phyloP scores from a whole-genome alignment of 2,329 filamentous ascomycete species.

The Thelonectria blattea region DNA sequence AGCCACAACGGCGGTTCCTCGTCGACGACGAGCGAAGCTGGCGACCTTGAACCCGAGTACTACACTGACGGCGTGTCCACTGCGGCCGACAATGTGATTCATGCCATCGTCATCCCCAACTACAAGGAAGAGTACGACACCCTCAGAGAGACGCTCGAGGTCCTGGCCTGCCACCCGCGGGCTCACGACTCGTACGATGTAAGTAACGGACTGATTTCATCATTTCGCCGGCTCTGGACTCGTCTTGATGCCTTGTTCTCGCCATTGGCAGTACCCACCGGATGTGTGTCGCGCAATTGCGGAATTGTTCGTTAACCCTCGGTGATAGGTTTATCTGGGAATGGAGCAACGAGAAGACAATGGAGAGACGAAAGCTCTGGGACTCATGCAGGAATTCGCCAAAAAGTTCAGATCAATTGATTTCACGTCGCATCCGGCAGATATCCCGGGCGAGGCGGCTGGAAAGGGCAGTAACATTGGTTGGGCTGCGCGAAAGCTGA shows the following conservation, averaged over 20 bases:
- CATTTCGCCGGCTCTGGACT: background rate
- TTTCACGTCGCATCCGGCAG: constrained; percentile 70
- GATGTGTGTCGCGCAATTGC: background rate
- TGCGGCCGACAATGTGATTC: constrained; percentile 56
- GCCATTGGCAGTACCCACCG: background rate
- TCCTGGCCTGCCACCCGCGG: constrained; percentile 70
- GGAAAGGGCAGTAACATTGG: constrained; percentile 78
- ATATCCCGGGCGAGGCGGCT: constrained; percentile 70
- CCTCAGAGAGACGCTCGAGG: constrained; percentile 70
- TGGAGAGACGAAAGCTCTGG: constrained; percentile 65
- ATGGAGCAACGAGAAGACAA: constrained; percentile 74
- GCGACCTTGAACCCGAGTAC: constrained; percentile 56
- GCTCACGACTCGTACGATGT: constrained; percentile 72
- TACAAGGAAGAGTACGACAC: constrained; percentile 77
- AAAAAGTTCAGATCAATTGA: constrained; percentile 71
- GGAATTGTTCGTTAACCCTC: constrained; percentile 12
- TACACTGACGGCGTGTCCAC: constrained; percentile 52
- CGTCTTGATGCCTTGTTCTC: background rate
- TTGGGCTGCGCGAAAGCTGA: constrained; percentile 72
- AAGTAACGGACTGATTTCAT: constrained; percentile 45
- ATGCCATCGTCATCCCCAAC: constrained; percentile 74
- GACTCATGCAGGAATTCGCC: constrained; percentile 66
- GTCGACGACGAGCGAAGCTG: constrained; percentile 57
- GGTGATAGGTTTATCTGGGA: constrained; percentile 67
- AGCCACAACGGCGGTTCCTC: constrained; percentile 53